Percentiles rank a stretch among this genome's conserved stretches.
Conservation (phyloP, 495 filamentous ascomycete genomes). For the Penicillium lividum region DNA sequence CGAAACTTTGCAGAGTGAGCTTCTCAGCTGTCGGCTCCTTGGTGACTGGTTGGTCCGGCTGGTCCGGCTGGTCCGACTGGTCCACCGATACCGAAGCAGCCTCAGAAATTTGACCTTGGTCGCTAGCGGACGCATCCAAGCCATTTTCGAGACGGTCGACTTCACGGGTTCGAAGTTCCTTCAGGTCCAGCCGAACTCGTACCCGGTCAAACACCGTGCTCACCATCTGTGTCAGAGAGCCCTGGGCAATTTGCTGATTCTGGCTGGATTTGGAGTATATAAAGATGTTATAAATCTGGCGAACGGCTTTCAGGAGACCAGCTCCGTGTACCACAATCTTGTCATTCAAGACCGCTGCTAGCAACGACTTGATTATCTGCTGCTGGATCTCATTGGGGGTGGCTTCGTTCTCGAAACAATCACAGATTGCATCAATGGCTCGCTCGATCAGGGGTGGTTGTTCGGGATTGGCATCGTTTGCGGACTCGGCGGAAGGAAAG, state of each 20-base stretch:
- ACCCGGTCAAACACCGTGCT: constrained; percentile 96
- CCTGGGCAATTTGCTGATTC: constrained; percentile 96
- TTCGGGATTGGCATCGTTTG: constrained; percentile 47
- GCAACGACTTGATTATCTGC: constrained; percentile 95
- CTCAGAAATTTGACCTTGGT: constrained; percentile 51
- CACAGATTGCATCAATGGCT: constrained; percentile 98
- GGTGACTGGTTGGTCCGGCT: constrained; percentile 53
- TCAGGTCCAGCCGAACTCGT: constrained; percentile 80
- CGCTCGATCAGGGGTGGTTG: constrained; percentile 82
- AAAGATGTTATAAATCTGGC: constrained; percentile 98
- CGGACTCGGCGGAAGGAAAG: constrained; percentile 57
- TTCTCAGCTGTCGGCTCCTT: constrained; percentile 67
- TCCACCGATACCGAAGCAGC: constrained; percentile 46
- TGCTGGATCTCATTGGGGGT: constrained; percentile 88
- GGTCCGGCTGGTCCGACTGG: constrained; percentile 46
- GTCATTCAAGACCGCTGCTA: constrained; percentile 95
- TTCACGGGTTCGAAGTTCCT: constrained; percentile 65
- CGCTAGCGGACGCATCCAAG: constrained; percentile 33
- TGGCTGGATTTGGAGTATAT: constrained; percentile 84
- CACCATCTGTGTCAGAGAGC: constrained; percentile 97
- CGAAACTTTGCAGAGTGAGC: constrained; percentile 92
- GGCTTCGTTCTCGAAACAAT: constrained; percentile 96
- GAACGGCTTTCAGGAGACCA: constrained; percentile 94
- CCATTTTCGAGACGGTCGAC: constrained; percentile 30
- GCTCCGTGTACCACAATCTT: constrained; percentile 98